Evolutionary conservation across 176 grass and related monocot species (phyloP), one percentile per base, ranked within the genome.

Genomic region (Urochloa ruziziensis): DNA sequence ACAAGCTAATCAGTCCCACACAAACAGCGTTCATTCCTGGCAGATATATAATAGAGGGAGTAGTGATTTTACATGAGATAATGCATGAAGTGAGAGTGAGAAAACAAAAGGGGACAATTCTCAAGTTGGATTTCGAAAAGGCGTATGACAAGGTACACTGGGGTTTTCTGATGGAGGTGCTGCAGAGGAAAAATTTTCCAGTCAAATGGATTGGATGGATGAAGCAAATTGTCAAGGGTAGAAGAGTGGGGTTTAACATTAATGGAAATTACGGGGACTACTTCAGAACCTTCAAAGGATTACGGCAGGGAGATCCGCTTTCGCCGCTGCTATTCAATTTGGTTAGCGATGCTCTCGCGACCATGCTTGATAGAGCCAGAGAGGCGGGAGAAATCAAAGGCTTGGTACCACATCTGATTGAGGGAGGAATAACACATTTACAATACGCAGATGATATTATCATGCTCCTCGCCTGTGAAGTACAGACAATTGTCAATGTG

Each of bases 381-480:
- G 8, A 27, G 0, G 13, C 3, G 5, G n/a, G 39, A 13, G n/a
- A 2, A 6, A 25, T n/a, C 0, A 29, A 14, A 25, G 39, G 39
- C 1, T 9, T 46, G 4, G 18, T 44, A 3, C 43, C 10, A 8
- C 4, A 71, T 29, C 27, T 71, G 25, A 21, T 30, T 2, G n/a
- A 25, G 3, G 24, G 43, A 2, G 68, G n/a, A 3, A 12, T 48
- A 9, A 4, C 43, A 7, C 67, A 44, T 25, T 25, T 46, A 3
- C 67, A 48, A 15, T 48, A 71, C 19, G 24, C 42, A 1, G 61
- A 64, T 18, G 61, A 64, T 4, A 64, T 29, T 0, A 15, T 64
- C 0, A 59, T 59, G 2, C 4, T 59, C 7, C 0, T 57, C 0
- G 6, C 7, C 2, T 1, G 2, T 1, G 56, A 59, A 1, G 56